Evolutionary conservation across 83 land plant genomes (phyloP).

Genomic region (Larix sibirica): DNA sequence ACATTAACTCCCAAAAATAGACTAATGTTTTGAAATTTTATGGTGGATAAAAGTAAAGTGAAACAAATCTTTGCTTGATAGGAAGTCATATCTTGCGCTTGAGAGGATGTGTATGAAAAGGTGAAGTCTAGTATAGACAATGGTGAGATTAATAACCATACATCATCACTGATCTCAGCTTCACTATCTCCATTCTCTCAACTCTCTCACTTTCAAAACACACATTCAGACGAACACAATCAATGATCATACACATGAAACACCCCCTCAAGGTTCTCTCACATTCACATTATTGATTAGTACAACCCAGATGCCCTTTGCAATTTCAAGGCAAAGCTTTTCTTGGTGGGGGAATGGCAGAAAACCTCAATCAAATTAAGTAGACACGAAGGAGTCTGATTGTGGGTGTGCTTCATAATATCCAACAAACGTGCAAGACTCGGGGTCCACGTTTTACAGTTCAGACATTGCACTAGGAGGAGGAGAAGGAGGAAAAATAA

Average conservation of each 20-base stretch:
- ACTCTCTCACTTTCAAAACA: background rate
- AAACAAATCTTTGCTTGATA: no score
- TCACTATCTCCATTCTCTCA: background rate
- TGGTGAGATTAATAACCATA: background rate
- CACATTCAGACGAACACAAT: no score
- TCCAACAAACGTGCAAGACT: background rate
- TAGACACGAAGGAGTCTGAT: background rate
- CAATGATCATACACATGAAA: background rate
- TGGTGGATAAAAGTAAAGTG: no score
- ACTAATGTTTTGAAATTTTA: no score
- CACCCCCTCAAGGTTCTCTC: background rate
- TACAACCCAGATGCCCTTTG: background rate
- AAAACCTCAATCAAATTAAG: background rate
- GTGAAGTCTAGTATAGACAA: no score
- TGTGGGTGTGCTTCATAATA: background rate
- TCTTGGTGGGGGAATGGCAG: slow-evolving; percentile 4
- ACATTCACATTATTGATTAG: background rate
- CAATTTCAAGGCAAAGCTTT: background rate
- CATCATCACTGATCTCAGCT: background rate
- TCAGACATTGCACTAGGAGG: background rate
- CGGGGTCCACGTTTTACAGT: background rate
- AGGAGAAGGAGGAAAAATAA: background rate
- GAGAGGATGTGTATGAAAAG: no score
- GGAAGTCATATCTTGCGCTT: no score
- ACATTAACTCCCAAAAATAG: no score